Evolutionary conservation across 1,284 basidiomycete genomes (phyloP), one percentile per base, ranked within the genome.

Genomic region (Boletus smithii): DNA sequence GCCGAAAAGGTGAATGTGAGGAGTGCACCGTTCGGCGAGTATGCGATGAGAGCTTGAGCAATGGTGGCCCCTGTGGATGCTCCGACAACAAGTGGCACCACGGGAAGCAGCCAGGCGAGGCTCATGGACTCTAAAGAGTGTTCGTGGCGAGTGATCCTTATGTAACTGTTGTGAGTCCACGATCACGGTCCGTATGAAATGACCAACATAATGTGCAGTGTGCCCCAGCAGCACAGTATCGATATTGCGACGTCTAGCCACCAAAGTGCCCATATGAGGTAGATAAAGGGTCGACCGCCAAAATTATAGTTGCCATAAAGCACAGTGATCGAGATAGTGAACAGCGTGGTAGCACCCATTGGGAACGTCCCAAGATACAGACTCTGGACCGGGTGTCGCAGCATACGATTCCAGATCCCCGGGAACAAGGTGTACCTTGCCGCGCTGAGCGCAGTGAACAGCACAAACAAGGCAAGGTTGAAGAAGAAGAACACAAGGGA

Each of bases 311-410:
- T 63, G 7, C 57, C 57, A 50, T 76, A 60, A 20, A 81, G 66
- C 30, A 76, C 62, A 20, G 68, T 60, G 16, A 76, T 69, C 3
- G 75, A 69, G 34, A 75, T 66, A 33, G 73, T 79, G 48, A 90
- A 73, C 27, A 90, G 69, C 0, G 88, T 90, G 0, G 79, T 74
- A 11, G 77, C 73, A 5, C 79, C 86, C 85, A 91, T 90, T 0
- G 85, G 80, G 46, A 85, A 79, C 20, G 79, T 80, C 10, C 83
- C 82, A 24, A 82, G 72, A 60, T 80, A 91, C 44, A 91, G 71
- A 53, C 84, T 81, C 44, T 83, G 79, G 1, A 73, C 69, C 4
- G 83, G 79, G 59, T 91, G 80, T 14, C 65, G 69, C 18, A 85
- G 58, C 67, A 84, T 78, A 5, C 74, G 63, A 8, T 34, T 49